Conservation (phyloP, 352 stramenopile species). For the Globisporangium spiculum region DNA sequence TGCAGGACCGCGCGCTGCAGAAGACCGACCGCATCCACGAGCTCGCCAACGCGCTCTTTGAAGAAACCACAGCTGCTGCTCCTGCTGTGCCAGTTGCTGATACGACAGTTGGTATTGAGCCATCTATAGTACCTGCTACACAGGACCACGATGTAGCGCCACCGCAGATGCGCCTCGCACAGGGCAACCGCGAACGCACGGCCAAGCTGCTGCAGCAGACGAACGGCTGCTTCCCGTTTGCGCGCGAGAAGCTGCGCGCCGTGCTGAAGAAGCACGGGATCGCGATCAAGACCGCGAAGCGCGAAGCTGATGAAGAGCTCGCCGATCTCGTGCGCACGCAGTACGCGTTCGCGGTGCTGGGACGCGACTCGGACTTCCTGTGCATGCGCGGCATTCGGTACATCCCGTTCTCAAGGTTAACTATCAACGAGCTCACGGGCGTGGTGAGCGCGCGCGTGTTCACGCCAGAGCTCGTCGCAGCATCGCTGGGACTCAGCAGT, state of each 20-base stretch:
- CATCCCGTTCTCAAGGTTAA: constrained; percentile 65
- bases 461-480: constrained; percentile 54
- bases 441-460: constrained; percentile 74
- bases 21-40: constrained; percentile 50
- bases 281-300: constrained; percentile 44
- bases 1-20: constrained; percentile 51
- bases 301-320: constrained; percentile 79
- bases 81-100: not conserved
- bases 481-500: constrained; percentile 44
- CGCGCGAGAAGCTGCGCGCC: constrained; percentile 60
- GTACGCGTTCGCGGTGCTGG: constrained; percentile 61
- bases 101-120: not conserved
- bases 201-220: constrained; percentile 46
- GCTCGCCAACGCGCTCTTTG: constrained; percentile 33
- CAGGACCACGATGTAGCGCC: not conserved
- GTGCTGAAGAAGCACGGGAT: constrained; percentile 53
- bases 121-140: not conserved
- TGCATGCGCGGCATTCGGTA: constrained; percentile 81
- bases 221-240: constrained; percentile 76
- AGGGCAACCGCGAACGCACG: constrained; percentile 14
- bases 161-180: constrained; percentile 12
- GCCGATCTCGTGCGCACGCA: constrained; percentile 54
- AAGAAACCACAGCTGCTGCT: not conserved
- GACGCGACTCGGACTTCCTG: constrained; percentile 88
- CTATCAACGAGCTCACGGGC: constrained; percentile 23